These are phyloP conservation scores for Huntiella abstrusa DNA, from an alignment of 2,329 filamentous ascomycete species.

Conservation along the genomic window DNA sequence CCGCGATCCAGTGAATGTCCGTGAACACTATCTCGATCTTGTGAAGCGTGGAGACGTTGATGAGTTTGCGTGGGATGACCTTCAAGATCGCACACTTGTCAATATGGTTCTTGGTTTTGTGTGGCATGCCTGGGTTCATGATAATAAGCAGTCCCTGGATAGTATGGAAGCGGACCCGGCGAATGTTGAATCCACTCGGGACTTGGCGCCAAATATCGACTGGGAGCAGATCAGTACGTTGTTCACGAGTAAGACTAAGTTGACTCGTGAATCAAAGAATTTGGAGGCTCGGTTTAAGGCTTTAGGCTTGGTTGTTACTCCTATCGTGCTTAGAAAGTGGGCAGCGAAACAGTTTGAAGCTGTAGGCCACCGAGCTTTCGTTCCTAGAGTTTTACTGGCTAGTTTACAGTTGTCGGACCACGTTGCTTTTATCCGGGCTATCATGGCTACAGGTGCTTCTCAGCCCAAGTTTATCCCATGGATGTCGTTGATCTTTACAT, in stretches of 20 bases:
- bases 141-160: background rate
- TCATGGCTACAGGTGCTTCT: slow-evolving; percentile 3
- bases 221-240: background rate
- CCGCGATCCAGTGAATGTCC: slow-evolving; percentile 6
- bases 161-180: background rate
- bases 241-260: background rate
- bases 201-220: background rate
- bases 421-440: slow-evolving; percentile 7
- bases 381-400: slow-evolving; percentile 5
- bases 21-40: slow-evolving; percentile 6
- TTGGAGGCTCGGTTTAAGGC: slow-evolving; percentile 1
- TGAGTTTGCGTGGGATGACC: background rate
- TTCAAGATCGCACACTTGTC: slow-evolving; percentile 2
- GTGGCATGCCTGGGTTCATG: slow-evolving; percentile 6
- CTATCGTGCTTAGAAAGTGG: slow-evolving; percentile 8
- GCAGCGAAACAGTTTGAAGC: slow-evolving; percentile 5
- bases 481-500: background rate
- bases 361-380: slow-evolving; percentile 3
- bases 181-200: background rate
- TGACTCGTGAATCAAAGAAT: background rate
- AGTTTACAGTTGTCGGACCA: background rate
- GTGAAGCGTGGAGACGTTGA: slow-evolving; percentile 1
- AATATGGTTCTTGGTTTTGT: slow-evolving; percentile 6
- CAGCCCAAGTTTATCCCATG: slow-evolving; percentile 6
- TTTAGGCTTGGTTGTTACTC: slow-evolving; percentile 4